These are phyloP conservation scores for Juncus inflexus DNA, from an alignment of 176 grass and related monocot genomes.

Conservation along the genomic window DNA sequence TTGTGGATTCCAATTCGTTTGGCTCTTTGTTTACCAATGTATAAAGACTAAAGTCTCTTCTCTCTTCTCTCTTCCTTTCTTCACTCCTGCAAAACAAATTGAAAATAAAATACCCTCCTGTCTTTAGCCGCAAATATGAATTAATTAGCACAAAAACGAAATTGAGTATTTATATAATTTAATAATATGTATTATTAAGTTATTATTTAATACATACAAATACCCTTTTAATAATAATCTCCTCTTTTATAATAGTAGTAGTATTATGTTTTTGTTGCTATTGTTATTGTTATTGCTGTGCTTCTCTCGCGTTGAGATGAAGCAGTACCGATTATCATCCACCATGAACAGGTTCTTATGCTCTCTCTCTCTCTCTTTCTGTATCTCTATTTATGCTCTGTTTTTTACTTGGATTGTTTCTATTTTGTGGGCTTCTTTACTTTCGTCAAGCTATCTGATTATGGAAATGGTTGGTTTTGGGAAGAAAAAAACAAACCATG, in stretches of 20 bases:
- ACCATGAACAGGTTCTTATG: constrained; percentile 19
- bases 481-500: constrained; percentile 16
- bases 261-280: too few relatives aligned
- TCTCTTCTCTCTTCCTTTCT: constrained; percentile 7
- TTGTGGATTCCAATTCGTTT: constrained; percentile 59
- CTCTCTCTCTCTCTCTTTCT: background rate
- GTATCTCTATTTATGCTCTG: background rate
- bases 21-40: constrained; percentile 4
- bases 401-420: constrained; percentile 9
- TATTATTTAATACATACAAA: too few relatives aligned
- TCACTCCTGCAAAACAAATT: background rate
- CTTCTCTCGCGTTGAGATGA: constrained; percentile 21
- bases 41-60: constrained; percentile 32
- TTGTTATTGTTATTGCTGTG: background rate
- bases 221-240: too few relatives aligned
- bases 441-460: constrained; percentile 4
- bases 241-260: too few relatives aligned
- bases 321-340: constrained; percentile 17
- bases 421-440: background rate
- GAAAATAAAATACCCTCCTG: background rate
- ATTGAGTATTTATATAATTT: too few relatives aligned
- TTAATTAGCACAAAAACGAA: too few relatives aligned
- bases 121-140: constrained; percentile 20
- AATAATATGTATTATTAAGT: too few relatives aligned
- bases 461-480: background rate